These are phyloP conservation scores for Lenwebbia sp. DNA, from an alignment of 345 rosid genomes.

Conservation along the genomic window DNA sequence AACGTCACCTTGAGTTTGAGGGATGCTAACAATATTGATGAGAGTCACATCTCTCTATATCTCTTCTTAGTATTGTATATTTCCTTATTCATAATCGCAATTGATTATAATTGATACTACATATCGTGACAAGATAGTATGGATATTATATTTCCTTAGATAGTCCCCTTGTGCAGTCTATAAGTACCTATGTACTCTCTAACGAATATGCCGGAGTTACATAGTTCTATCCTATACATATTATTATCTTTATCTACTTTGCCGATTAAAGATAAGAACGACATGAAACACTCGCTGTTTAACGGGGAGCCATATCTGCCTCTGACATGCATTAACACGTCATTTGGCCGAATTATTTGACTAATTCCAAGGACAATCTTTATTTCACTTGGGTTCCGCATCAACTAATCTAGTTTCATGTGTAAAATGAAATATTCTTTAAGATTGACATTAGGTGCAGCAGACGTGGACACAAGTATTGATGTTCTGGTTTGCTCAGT, in stretches of 20 bases:
- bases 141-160: neutral
- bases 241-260: neutral
- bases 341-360: neutral
- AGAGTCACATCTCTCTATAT: neutral
- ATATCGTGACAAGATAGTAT: rapidly evolving
- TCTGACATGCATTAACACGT: neutral
- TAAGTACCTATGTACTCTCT: neutral
- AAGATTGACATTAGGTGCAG: too few species aligned
- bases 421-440: too few species aligned
- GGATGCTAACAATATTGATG: neutral
- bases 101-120: neutral
- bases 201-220: rapidly evolving
- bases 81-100: neutral
- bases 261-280: neutral
- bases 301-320: neutral
- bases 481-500: too few species aligned
- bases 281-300: too few species aligned
- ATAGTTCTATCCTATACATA: neutral
- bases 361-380: too few species aligned
- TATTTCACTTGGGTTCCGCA: too few species aligned
- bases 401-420: too few species aligned
- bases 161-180: neutral
- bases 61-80: neutral
- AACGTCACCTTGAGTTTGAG: neutral
- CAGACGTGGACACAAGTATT: too few species aligned